Conservation (phyloP, 805 yeast species). For the Pichia nakasei region DNA sequence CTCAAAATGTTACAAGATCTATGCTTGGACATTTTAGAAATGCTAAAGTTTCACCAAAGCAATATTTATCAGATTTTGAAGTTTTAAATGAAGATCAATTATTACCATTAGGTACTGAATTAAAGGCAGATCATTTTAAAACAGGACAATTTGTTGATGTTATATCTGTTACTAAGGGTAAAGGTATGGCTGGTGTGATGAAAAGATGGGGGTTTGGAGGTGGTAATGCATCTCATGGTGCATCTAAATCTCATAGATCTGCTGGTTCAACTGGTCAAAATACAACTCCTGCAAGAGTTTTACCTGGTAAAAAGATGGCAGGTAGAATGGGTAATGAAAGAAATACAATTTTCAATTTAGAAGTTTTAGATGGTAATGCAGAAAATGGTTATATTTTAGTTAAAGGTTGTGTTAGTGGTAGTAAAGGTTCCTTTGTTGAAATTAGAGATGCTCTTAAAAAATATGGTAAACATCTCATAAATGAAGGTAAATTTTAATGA, state of each 20-base stretch:
- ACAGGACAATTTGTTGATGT: conserved; percentile 81
- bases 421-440: conserved; percentile 65
- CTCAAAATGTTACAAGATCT: conserved; percentile 54
- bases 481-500: conserved; percentile 4
- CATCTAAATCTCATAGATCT: conserved; percentile 83
- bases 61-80: conserved; percentile 66
- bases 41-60: conserved; percentile 81
- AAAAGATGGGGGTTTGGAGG: conserved; percentile 88
- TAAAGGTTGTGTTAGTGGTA: conserved; percentile 89
- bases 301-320: conserved; percentile 97
- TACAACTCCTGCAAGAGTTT: conserved; percentile 90
- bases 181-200: conserved; percentile 98
- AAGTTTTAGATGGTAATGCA: conserved; percentile 72
- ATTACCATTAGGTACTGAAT: conserved; percentile 66
- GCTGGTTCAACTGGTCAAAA: conserved; percentile 97
- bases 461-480: conserved; percentile 22
- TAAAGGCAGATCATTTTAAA: conserved; percentile 77
- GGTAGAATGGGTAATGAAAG: conserved; percentile 86
- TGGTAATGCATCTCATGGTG: conserved; percentile 92
- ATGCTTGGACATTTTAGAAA: conserved; percentile 69
- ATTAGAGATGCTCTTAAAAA: conserved; percentile 69
- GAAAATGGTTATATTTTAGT: conserved; percentile 74
- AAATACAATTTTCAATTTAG: conserved; percentile 66
- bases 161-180: conserved; percentile 76
- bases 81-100: conserved; percentile 59